Conservation (phyloP, 176 grass and related monocot species). For the Aegilops speltoides region DNA sequence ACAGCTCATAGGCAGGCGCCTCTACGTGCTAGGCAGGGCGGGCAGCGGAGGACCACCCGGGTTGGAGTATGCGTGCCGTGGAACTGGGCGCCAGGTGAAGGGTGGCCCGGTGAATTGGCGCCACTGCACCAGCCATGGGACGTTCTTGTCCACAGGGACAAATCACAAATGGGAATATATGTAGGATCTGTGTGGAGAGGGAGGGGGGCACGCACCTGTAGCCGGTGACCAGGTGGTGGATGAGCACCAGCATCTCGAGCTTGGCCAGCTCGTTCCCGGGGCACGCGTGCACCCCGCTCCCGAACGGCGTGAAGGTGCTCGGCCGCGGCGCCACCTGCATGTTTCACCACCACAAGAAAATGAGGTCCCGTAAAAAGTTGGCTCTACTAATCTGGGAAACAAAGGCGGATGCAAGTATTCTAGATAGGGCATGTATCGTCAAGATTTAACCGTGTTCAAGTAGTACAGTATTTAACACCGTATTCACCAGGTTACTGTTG, state of each 20-base stretch:
- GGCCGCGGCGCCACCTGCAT: slow-evolving; percentile 74
- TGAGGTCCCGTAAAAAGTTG: background rate
- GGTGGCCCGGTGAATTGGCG: background rate
- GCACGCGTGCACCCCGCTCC: slow-evolving; percentile 84
- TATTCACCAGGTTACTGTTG: background rate
- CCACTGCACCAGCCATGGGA: background rate
- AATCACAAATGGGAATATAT: slow-evolving; percentile 18
- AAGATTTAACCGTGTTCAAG: background rate
- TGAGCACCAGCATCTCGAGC: slow-evolving; percentile 86
- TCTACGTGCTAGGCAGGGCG: background rate
- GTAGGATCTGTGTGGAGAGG: slow-evolving; percentile 18
- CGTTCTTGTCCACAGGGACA: background rate
- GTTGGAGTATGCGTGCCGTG: background rate
- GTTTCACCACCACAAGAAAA: background rate
- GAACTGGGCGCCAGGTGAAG: slow-evolving; percentile 1
- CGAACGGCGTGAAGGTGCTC: slow-evolving; percentile 88
- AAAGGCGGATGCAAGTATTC: background rate
- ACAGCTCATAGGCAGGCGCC: background rate
- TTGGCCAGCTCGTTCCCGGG: slow-evolving; percentile 95
- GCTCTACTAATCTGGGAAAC: background rate
- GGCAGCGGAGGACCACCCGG: background rate
- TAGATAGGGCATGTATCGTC: background rate
- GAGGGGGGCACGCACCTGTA: slow-evolving; percentile 56
- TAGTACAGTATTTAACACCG: background rate
- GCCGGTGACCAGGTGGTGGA: slow-evolving; percentile 85